Conservation (phyloP, 2,329 filamentous ascomycete genomes). For the Fonsecaea pedrosoi region DNA sequence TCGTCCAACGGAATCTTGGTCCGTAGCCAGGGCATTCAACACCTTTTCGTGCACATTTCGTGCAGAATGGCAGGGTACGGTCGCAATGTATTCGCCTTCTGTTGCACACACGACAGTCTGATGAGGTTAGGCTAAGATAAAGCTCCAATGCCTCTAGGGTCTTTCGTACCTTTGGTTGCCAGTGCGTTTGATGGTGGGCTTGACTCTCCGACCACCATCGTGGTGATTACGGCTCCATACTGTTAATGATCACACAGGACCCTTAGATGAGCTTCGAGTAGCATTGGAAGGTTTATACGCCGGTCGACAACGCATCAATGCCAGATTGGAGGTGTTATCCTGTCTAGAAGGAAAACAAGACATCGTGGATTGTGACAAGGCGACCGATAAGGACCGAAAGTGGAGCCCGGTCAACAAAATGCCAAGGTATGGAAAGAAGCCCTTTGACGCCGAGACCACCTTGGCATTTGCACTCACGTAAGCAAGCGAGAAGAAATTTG, state of each 20-base stretch:
- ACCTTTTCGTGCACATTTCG: constrained; percentile 14
- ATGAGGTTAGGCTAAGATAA: not conserved
- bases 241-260: not conserved
- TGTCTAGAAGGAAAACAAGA: not conserved
- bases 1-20: constrained; percentile 18
- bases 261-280: not conserved
- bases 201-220: not conserved
- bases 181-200: not conserved
- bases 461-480: too few species aligned
- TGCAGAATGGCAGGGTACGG: not conserved
- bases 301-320: not conserved
- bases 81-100: not conserved
- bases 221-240: not conserved
- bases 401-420: not conserved
- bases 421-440: not conserved
- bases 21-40: constrained; percentile 16
- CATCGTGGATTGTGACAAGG: not conserved
- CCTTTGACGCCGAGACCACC: not conserved
- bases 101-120: constrained; percentile 1
- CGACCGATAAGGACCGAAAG: not conserved
- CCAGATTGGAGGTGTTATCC: not conserved
- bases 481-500: too few species aligned
- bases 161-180: not conserved
- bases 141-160: not conserved
- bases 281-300: not conserved